Base-by-base conservation (phyloP, 2,329 filamentous ascomycete genomes). In the Cladosporium sp. region DNA sequence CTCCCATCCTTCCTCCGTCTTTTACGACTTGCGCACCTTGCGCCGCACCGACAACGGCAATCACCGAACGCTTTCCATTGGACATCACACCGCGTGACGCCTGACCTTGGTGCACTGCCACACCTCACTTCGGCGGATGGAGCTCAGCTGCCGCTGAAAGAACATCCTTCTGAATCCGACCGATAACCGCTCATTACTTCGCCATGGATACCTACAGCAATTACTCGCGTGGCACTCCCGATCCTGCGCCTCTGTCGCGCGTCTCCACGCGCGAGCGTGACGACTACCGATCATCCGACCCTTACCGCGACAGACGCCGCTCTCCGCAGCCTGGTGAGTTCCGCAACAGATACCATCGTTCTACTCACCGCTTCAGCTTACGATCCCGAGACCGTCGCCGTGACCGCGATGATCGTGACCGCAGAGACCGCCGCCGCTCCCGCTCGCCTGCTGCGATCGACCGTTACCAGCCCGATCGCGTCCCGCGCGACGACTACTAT, bases 381-480 rank as follows among this genome's bases (percentile, higher is more conserved):
- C 60, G 16, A 55, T 52, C 11, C 9, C 38, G 22, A 61, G 66
- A 70, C 51, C 65, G 67, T 14, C 63, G 67, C 18, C 59, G 60
- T 55, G 68, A 73, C 53, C 61, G 60, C 42, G 61, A 60, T n/a
- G 49, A 52, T 14, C 49, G 49, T 35, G 43, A 45, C 10, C 48
- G 48, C 46, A 68, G 74, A 49, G 68, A 70, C 46, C 85, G 85
- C 56, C 87, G 85, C 42, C 83, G 85, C 58, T 89, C 86, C 32
- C 83, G 87, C 51, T 92, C 87, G 1, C 87, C 87, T 3, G 73
- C 74, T 16, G 75, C 80, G 11, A 82, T 90, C 54, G 87, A 92
- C 64, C 79, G 87, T 53, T 92, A 92, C 65, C 86, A 91, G 63
- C 87, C 87, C 18, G 78, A 84, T 46, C 82, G 86, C 32, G 57